Base-by-base conservation (phyloP, 371 early-diverging fungal species). In the Capniomyces stellatus region DNA sequence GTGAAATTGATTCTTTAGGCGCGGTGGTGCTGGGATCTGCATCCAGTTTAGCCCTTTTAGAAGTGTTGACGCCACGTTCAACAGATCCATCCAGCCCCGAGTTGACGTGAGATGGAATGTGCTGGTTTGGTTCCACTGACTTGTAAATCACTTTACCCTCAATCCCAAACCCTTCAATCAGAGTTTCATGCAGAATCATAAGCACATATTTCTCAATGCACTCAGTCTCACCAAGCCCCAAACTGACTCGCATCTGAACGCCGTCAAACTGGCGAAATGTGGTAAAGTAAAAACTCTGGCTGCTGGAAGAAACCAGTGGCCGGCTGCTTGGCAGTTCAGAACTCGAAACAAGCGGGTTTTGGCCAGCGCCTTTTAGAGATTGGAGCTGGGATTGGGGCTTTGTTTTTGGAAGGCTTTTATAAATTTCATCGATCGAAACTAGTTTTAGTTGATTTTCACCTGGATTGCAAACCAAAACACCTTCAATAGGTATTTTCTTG, bases 401-500 rank as follows among this genome's bases (percentile, higher is more conserved):
- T n/a, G n/a, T n/a, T n/a, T n/a, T n/a, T n/a, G n/a, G n/a, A n/a
- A n/a, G n/a, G n/a, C n/a, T n/a, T n/a, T n/a, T n/a, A n/a, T n/a
- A n/a, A 15, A 67, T 58, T 29, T 66, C 67, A 27, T 49, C 49
- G 4, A 27, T 49, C 3, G 49, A 49, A 13, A 67, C 49, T 4
- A 67, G 46, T 13, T 58, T 47, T 4, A 64, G 41, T 39, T 49
- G 46, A 28, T 63, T 41, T 47, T 58, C 60, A 29, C 57, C 56
- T 18, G 57, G 57, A 40, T 58, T 63, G 15, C 58, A 54, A 23
- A 67, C 24, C 18, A 67, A 54, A 18, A 67, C 57, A 18, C 67
- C 67, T 10, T 61, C 56, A 22, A 67, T 59, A 0, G 67, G 67
- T 43, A 67, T 29, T 40, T 62, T 56, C 0, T 58, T 59, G 18